Percentiles rank a stretch among this genome's conserved stretches.
Conservation (phyloP, 2,329 filamentous ascomycete species). For the Talaromyces sp. region DNA sequence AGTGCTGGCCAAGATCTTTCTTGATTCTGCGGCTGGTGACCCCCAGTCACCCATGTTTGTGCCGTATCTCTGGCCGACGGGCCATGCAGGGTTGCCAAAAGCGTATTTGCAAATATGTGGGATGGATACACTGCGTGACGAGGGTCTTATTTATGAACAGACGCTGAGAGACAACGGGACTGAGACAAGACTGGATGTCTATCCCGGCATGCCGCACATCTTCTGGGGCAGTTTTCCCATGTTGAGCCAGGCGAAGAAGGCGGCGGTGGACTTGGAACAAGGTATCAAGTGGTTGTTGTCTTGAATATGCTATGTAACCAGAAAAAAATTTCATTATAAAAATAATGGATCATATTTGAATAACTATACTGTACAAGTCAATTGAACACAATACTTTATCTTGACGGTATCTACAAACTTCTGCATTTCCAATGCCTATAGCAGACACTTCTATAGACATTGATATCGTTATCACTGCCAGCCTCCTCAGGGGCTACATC, state of each 20-base stretch:
- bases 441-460: background rate
- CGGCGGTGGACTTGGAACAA: conserved; percentile 1
- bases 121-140: conserved; percentile 47
- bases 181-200: conserved; percentile 40
- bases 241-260: conserved; percentile 7
- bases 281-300: conserved; percentile 5
- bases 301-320: background rate
- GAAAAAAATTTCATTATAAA: background rate
- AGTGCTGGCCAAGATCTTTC: conserved; percentile 14
- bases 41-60: background rate
- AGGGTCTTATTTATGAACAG: conserved; percentile 48
- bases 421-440: background rate
- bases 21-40: background rate
- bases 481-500: background rate
- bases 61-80: conserved; percentile 12
- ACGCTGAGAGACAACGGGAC: conserved; percentile 41
- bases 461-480: background rate
- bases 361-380: background rate
- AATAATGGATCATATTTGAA: background rate
- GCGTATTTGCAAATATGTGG: conserved; percentile 49
- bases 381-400: background rate
- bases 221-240: conserved; percentile 5
- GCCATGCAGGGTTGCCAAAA: conserved; percentile 34
- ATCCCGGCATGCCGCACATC: conserved; percentile 36
- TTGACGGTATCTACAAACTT: background rate